phyloP scores from a whole-genome alignment of 176 grass and related monocot species.

The Echinochloa phyllopogon region DNA sequence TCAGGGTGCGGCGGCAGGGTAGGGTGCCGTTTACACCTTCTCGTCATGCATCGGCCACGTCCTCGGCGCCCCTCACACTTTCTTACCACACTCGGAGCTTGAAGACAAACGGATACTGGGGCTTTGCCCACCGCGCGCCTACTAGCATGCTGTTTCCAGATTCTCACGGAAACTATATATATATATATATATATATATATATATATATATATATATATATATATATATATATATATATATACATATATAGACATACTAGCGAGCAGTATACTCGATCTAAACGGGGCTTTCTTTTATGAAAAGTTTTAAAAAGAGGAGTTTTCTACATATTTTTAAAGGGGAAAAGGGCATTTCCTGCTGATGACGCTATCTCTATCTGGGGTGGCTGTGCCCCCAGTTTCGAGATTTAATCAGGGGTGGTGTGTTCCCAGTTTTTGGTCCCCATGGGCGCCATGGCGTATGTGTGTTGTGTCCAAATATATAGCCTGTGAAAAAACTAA shows the following conservation, averaged over 20 bases:
- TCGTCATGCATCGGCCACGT: too few species aligned
- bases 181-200: too few species aligned
- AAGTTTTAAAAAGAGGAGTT: not conserved
- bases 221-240: too few species aligned
- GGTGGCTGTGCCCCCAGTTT: not conserved
- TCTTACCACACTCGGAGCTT: not conserved
- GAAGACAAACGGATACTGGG: not conserved
- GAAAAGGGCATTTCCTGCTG: not conserved
- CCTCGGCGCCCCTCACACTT: too few species aligned
- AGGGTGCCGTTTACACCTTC: too few species aligned
- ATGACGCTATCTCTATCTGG: not conserved
- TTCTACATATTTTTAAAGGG: not conserved
- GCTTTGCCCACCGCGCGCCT: not conserved
- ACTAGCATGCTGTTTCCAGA: not conserved
- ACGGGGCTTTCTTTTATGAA: too few species aligned
- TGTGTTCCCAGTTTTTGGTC: constrained; percentile 22
- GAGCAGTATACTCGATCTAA: too few species aligned
- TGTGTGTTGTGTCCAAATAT: not conserved
- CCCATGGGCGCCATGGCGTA: not conserved
- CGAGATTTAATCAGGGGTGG: not conserved
- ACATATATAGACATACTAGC: too few species aligned
- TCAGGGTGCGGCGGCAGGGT: not conserved
- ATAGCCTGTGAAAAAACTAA: not conserved
- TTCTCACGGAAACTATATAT: too few species aligned
- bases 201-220: too few species aligned